Conservation (phyloP, 139 green algal species). For the Chlorella sp. region DNA sequence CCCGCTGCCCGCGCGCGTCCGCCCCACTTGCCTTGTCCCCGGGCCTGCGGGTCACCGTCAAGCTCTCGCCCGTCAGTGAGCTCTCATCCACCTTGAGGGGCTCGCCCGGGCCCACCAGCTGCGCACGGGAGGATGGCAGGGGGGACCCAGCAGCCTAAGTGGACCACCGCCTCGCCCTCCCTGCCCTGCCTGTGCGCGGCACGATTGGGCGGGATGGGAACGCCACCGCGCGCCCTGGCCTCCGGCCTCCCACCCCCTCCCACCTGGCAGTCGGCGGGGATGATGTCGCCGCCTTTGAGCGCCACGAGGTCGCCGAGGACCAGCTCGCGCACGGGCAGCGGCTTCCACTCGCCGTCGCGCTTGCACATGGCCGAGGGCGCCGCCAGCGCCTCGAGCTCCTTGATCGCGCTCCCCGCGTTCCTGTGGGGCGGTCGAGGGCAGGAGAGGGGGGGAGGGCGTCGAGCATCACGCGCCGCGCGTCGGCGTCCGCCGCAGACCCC, state of each 20-base stretch:
- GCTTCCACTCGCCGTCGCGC: slow-evolving; percentile 48
- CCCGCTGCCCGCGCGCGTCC: neutral
- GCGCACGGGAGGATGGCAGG: neutral
- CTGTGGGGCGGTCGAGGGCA: neutral
- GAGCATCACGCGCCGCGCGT: too few species aligned
- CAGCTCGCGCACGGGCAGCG: slow-evolving; percentile 53
- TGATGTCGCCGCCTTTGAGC: slow-evolving; percentile 72
- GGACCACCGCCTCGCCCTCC: too few species aligned
- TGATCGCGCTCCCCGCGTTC: neutral
- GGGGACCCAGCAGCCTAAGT: neutral
- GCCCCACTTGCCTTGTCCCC: slow-evolving; percentile 56
- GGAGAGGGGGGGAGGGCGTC: neutral
- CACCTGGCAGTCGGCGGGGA: slow-evolving; percentile 68
- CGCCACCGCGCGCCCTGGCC: too few species aligned
- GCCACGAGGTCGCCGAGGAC: slow-evolving; percentile 76
- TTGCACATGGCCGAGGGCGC: slow-evolving; percentile 29
- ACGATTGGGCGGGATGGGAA: neutral
- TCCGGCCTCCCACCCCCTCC: slow-evolving; percentile 19
- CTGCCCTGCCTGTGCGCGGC: too few species aligned
- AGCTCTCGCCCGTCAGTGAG: slow-evolving; percentile 75
- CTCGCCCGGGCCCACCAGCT: slow-evolving; percentile 35
- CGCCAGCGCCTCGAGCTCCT: slow-evolving; percentile 26
- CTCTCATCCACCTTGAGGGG: slow-evolving; percentile 73
- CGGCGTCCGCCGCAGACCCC: too few species aligned
- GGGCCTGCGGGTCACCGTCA: slow-evolving; percentile 72